Percentiles rank a stretch among this genome's conserved stretches.
phyloP scores from a whole-genome alignment of 805 yeast species.

The Lachancea meyersii region DNA sequence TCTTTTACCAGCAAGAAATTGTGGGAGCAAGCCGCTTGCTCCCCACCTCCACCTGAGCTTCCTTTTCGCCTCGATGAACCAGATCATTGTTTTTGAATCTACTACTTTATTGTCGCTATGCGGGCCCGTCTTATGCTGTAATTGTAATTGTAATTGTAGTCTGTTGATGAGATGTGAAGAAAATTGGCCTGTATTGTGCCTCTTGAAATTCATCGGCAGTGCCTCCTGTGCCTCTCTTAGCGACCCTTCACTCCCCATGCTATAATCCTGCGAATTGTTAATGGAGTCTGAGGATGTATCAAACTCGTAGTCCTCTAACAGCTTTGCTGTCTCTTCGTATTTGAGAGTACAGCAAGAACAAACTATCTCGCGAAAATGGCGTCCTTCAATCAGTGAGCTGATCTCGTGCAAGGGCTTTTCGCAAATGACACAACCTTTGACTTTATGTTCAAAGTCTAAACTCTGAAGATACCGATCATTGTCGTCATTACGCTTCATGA shows the following conservation, averaged over 20 bases:
- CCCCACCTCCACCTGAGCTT: conserved; percentile 50
- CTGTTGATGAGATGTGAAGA: conserved; percentile 31
- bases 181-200: conserved; percentile 17
- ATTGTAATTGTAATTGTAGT: conserved; percentile 29
- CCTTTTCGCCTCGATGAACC: conserved; percentile 36
- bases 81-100: conserved; percentile 22
- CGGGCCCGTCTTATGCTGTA: neutral
- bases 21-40: conserved; percentile 40
- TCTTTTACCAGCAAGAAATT: conserved; percentile 20
- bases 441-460: conserved; percentile 14
- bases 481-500: conserved; percentile 16
- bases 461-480: conserved; percentile 22
- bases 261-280: conserved; percentile 7
- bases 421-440: conserved; percentile 55
- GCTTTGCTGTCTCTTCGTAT: conserved; percentile 45
- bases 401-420: conserved; percentile 63
- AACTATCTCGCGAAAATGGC: conserved; percentile 46
- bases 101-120: conserved; percentile 4
- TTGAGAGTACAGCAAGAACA: conserved; percentile 55
- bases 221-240: conserved; percentile 7
- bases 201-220: conserved; percentile 8
- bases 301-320: conserved; percentile 37
- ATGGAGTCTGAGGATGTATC: conserved; percentile 22
- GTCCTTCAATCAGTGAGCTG: conserved; percentile 29
- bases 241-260: conserved; percentile 9